Evolutionary conservation across 495 filamentous ascomycete genomes (phyloP).

Genomic region (Penicillium nucicola): DNA sequence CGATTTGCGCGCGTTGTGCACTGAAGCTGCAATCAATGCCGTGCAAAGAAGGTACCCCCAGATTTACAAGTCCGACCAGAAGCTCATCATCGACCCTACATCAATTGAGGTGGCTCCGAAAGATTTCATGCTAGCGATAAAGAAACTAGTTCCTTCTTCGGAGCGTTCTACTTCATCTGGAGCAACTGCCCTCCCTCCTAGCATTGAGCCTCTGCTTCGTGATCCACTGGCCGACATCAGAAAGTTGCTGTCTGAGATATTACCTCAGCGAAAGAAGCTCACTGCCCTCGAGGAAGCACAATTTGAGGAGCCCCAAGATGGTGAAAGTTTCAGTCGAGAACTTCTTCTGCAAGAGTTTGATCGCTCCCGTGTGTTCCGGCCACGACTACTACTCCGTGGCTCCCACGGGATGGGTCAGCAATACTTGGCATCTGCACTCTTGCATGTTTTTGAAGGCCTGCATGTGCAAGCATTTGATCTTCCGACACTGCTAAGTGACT

Average conservation of each 20-base stretch:
- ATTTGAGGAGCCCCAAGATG: constrained; percentile 82
- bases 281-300: constrained; percentile 93
- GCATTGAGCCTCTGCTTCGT: constrained; percentile 78
- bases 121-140: constrained; percentile 94
- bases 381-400: constrained; percentile 77
- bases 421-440: constrained; percentile 80
- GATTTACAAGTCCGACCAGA: constrained; percentile 87
- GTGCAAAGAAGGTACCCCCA: constrained; percentile 95
- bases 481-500: constrained; percentile 70
- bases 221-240: constrained; percentile 66
- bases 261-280: constrained; percentile 77
- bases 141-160: constrained; percentile 93
- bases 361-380: constrained; percentile 81
- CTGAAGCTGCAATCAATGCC: constrained; percentile 97
- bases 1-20: constrained; percentile 89
- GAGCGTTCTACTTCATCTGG: constrained; percentile 81
- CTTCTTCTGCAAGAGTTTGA: constrained; percentile 89
- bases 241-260: constrained; percentile 63
- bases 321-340: constrained; percentile 78
- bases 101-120: constrained; percentile 81
- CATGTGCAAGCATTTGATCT: constrained; percentile 96
- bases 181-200: constrained; percentile 70
- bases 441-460: constrained; percentile 87
- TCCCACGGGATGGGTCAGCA: constrained; percentile 87
- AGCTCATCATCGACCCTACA: constrained; percentile 81